Evolutionary conservation across 495 filamentous ascomycete species (phyloP).

Genomic region (Podospora fimiseda): DNA sequence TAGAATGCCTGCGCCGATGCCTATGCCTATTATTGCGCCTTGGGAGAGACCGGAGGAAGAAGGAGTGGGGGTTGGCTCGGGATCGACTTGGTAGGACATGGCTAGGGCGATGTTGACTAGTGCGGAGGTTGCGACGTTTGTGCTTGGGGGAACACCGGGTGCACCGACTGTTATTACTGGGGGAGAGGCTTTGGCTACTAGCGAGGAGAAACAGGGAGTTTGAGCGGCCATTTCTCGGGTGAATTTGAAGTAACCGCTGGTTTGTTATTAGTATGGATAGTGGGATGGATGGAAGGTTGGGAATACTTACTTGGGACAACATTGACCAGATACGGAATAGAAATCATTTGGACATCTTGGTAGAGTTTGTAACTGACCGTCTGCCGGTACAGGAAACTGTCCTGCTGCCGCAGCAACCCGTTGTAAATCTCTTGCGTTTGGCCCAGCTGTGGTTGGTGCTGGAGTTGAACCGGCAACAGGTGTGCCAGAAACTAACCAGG

Average conservation of each 20-base stretch:
- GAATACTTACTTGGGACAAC: constrained; percentile 20
- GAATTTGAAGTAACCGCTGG: constrained; percentile 25
- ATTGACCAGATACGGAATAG: constrained; percentile 21
- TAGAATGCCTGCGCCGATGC: constrained; percentile 8
- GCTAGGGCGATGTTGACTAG: constrained; percentile 22
- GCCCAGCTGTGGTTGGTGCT: neutral
- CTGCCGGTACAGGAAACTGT: constrained; percentile 14
- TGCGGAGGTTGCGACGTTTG: constrained; percentile 17
- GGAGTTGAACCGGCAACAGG: neutral
- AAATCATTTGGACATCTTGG: constrained; percentile 20
- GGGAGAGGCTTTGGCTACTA: constrained; percentile 8
- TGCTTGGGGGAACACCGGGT: constrained; percentile 13
- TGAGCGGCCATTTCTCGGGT: constrained; percentile 16
- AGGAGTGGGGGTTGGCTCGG: neutral
- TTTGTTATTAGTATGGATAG: neutral
- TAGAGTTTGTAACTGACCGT: constrained; percentile 2
- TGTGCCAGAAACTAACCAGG: constrained; percentile 13
- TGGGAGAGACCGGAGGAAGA: constrained; percentile 7
- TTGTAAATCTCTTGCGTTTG: neutral
- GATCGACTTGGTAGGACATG: constrained; percentile 17
- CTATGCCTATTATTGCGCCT: constrained; percentile 17
- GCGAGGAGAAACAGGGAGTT: constrained; percentile 23
- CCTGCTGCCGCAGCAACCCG: constrained; percentile 12
- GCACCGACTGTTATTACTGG: constrained; percentile 18
- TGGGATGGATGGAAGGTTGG: neutral